These are phyloP conservation scores for Solanum ahanhuiri DNA, from an alignment of 257 asterid species.

Conservation along the genomic window DNA sequence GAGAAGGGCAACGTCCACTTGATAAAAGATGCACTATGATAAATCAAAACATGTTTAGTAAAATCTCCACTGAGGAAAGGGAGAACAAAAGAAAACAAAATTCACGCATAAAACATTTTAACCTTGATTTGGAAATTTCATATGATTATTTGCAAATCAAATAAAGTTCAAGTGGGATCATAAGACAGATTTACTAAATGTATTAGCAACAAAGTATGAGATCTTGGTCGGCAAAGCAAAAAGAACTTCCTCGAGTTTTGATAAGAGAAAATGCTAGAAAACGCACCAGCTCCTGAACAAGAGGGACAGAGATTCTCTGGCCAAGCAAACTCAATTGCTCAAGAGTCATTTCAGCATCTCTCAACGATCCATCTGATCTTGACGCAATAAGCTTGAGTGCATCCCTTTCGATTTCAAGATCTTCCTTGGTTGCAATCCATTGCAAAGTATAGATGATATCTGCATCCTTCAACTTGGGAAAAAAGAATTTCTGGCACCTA, in stretches of 20 bases:
- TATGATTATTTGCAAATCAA: neutral
- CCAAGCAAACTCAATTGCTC: slow-evolving; percentile 86
- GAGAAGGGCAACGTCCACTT: neutral
- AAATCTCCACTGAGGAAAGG: neutral
- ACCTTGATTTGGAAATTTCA: neutral
- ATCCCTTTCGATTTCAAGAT: slow-evolving; percentile 59
- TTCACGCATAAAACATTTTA: neutral
- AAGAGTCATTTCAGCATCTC: slow-evolving; percentile 95
- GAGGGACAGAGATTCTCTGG: slow-evolving; percentile 56
- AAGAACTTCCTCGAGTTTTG: neutral
- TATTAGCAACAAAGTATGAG: neutral
- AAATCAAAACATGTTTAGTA: neutral
- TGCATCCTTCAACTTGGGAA: slow-evolving; percentile 78
- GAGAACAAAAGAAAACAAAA: neutral
- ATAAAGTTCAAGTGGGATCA: neutral
- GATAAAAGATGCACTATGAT: neutral
- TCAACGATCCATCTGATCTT: slow-evolving; percentile 76
- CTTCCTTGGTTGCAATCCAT: slow-evolving; percentile 73
- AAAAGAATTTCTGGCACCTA: slow-evolving; percentile 85
- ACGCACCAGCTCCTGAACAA: slow-evolving; percentile 64
- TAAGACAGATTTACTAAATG: neutral
- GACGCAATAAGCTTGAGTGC: slow-evolving; percentile 86
- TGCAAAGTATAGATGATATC: slow-evolving; percentile 67
- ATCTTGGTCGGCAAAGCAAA: neutral
- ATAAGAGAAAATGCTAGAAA: neutral